These are phyloP conservation scores for Moricandia arvensis DNA, from an alignment of 345 rosid species.

Conservation along the genomic window DNA sequence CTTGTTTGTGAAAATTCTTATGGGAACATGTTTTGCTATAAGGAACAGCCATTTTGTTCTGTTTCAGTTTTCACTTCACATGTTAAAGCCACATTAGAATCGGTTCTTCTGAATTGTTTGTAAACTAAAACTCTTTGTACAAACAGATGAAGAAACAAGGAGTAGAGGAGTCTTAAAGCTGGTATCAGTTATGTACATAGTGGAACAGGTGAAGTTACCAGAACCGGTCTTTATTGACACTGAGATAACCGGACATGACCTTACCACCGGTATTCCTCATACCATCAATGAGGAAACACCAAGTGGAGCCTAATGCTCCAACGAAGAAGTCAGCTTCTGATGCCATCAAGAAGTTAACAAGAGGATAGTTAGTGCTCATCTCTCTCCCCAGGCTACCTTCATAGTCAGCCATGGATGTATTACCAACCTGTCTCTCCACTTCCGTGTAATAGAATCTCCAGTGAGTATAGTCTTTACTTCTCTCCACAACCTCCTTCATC, in stretches of 20 bases:
- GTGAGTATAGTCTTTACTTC: constrained; percentile 42
- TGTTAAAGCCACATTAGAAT: neutral
- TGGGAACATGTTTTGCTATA: constrained; percentile 13
- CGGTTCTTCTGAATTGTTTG: constrained; percentile 1
- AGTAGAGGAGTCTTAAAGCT: neutral
- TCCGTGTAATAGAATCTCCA: constrained; percentile 86
- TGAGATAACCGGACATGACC: constrained; percentile 88
- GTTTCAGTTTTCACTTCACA: neutral
- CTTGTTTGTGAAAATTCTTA: constrained; percentile 27
- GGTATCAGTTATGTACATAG: neutral
- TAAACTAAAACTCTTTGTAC: constrained; percentile 22
- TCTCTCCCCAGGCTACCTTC: constrained; percentile 92
- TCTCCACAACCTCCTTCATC: constrained; percentile 85
- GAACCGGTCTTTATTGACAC: constrained; percentile 90
- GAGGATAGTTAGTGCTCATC: constrained; percentile 89
- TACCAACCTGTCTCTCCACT: constrained; percentile 77
- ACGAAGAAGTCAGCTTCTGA: constrained; percentile 80
- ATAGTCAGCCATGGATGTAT: constrained; percentile 69
- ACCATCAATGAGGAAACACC: constrained; percentile 94
- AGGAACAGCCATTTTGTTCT: constrained; percentile 19
- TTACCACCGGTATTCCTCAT: constrained; percentile 98
- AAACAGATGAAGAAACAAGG: constrained; percentile 12
- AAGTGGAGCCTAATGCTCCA: constrained; percentile 94
- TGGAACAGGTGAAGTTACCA: constrained; percentile 50
- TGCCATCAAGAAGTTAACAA: constrained; percentile 93